Base-by-base conservation (phyloP, 768 basidiomycete species). In the Vararia minispora region DNA sequence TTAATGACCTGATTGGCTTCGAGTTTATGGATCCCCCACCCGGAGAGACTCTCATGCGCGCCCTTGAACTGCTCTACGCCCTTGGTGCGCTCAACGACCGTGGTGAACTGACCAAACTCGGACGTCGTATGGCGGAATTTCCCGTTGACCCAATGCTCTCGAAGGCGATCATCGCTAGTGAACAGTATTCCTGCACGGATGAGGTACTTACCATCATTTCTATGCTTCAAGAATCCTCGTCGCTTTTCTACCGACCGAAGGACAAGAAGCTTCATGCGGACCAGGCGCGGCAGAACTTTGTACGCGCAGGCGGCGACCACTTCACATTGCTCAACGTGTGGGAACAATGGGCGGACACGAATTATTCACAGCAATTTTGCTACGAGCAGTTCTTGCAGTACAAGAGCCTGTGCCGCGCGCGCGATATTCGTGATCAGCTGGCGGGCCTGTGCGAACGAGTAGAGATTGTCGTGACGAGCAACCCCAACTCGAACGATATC, bases 1-100 rank as follows among this genome's bases (percentile, higher is more conserved):
- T 99, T 66, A 99, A 99, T 56, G 89, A 99, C 60, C 75, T 98
- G 20, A 86, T 99, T 49, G 88, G 88, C 14, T 99, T 99, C 54
- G 95, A 99, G 61, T 99, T 99, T 58, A 78, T 99, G 63, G 94
- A 97, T 52, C 92, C 92, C 6, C 95, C 95, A 4, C 92, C 95
- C 6, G 91, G 90, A 16, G 95, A 99, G 58, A 98, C 95, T 10
- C 75, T 99, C 37, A 94, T 98, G 71, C 76, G 91, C 30, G 89
- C 90, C 4, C 67, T 98, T 27, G 92, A 98, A 55, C 59, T 97
- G 41, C 60, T 99, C 4, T 99, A 99, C 59, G 95, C 94, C 0
- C 66, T 99, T 0, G 95, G 95, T 21, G 92, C 95, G 0, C 67
- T 99, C 44, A 98, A 98, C 56, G 92, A 98, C 57, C 69, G 85